Evolutionary conservation across 169 alveolate genomes (phyloP).

Genomic region (Plasmodium billcollinsi): DNA sequence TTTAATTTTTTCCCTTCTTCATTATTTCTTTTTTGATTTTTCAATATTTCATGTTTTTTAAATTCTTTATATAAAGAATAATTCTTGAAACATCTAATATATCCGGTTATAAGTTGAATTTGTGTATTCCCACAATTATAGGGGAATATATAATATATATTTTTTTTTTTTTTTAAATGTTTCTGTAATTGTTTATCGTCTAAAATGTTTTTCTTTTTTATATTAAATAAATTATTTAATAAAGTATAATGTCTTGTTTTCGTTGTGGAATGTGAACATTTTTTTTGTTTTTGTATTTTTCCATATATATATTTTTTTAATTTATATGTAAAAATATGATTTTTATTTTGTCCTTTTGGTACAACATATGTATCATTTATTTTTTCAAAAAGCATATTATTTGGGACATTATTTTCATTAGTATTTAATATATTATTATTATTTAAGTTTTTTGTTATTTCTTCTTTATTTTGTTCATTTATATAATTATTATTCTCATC

Average conservation of each 20-base stretch:
- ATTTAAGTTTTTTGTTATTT: neutral
- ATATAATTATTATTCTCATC: neutral
- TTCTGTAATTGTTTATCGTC: too few species aligned
- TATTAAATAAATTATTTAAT: slow-evolving; percentile 18
- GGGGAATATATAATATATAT: slow-evolving; percentile 34
- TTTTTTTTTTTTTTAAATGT: slow-evolving; percentile 1
- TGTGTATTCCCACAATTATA: slow-evolving; percentile 65
- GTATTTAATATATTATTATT: neutral
- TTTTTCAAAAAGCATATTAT: too few species aligned
- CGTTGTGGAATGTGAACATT: slow-evolving; percentile 1
- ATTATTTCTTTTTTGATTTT: neutral
- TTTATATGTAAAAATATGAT: too few species aligned
- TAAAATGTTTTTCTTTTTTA: slow-evolving; percentile 9
- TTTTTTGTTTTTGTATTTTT: slow-evolving; percentile 51
- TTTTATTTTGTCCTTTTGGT: too few species aligned
- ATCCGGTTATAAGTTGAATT: slow-evolving; percentile 63
- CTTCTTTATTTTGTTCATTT: neutral
- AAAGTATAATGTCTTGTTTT: slow-evolving; percentile 32
- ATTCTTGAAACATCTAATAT: slow-evolving; percentile 35
- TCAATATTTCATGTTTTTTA: too few species aligned
- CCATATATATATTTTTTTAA: slow-evolving; percentile 27
- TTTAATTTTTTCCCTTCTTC: neutral
- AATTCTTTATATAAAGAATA: slow-evolving; percentile 12
- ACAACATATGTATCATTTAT: too few species aligned
- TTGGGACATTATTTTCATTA: too few species aligned